A percentile compares a stretch with the other conserved stretches of the same genome.
phyloP scores from a whole-genome alignment of 768 basidiomycete species.

The Multifurca ochricompacta region DNA sequence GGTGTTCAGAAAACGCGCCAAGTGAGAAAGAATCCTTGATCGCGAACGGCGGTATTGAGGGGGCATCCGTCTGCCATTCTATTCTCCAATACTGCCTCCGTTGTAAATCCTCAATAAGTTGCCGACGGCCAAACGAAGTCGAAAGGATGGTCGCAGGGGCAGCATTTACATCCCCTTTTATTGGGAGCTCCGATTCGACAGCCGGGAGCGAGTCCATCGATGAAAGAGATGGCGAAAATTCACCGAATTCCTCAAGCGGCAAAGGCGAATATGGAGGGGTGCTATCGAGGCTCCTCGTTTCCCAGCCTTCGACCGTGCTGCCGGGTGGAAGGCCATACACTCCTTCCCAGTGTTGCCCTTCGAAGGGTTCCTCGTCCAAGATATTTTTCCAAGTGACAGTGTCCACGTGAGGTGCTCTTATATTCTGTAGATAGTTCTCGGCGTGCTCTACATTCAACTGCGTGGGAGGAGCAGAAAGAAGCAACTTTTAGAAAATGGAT shows the following conservation, averaged over 20 bases:
- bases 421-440: slow-evolving; percentile 41
- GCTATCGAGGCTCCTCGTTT: slow-evolving; percentile 45
- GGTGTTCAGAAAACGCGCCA: slow-evolving; percentile 33
- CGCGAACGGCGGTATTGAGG: slow-evolving; percentile 41
- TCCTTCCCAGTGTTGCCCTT: slow-evolving; percentile 82
- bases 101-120: slow-evolving; percentile 54
- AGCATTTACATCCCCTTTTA: neutral
- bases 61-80: slow-evolving; percentile 48
- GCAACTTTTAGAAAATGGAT: slow-evolving; percentile 33
- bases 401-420: slow-evolving; percentile 36
- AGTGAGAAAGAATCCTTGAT: slow-evolving; percentile 68
- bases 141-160: neutral
- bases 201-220: slow-evolving; percentile 17
- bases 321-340: slow-evolving; percentile 51
- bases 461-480: slow-evolving; percentile 48
- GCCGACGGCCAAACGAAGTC: slow-evolving; percentile 37
- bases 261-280: slow-evolving; percentile 63
- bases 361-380: slow-evolving; percentile 72
- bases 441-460: slow-evolving; percentile 44
- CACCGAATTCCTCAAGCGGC: slow-evolving; percentile 23
- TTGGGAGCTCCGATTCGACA: neutral
- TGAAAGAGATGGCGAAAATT: slow-evolving; percentile 17
- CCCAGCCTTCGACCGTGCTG: slow-evolving; percentile 36
- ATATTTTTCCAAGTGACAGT: slow-evolving; percentile 73
- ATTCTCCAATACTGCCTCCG: slow-evolving; percentile 67